These are phyloP conservation scores for Fusarium hostae DNA, from an alignment of 2,329 filamentous ascomycete species.

Conservation along the genomic window DNA sequence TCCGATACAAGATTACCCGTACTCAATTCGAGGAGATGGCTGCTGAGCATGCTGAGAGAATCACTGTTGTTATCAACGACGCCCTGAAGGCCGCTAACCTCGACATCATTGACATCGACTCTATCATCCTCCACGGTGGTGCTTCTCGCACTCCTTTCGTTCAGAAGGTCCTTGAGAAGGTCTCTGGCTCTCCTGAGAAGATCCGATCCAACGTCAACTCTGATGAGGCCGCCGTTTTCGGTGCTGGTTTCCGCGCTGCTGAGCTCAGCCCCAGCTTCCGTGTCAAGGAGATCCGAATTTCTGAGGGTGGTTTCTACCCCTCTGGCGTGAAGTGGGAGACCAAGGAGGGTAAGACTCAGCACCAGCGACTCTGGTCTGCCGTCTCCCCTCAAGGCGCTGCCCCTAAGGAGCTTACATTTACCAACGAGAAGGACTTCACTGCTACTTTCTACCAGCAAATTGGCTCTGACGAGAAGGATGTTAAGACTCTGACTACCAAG, in stretches of 20 bases:
- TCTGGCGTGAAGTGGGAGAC: conserved; percentile 79
- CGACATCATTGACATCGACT: conserved; percentile 80
- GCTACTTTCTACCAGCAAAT: conserved; percentile 83
- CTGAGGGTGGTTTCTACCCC: conserved; percentile 80
- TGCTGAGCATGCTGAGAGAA: conserved; percentile 72
- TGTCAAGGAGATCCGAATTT: conserved; percentile 92
- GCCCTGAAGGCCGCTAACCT: conserved; percentile 80
- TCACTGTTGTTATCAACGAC: conserved; percentile 75
- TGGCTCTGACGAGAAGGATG: conserved; percentile 66
- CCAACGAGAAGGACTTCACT: conserved; percentile 83
- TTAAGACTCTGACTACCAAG: conserved; percentile 76
- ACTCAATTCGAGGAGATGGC: conserved; percentile 84
- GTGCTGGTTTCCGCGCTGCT: conserved; percentile 93
- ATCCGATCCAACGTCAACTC: conserved; percentile 95
- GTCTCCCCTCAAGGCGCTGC: conserved; percentile 78
- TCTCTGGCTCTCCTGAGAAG: conserved; percentile 78
- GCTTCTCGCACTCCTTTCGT: conserved; percentile 92
- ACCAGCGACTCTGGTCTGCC: conserved; percentile 85
- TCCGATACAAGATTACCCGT: conserved; percentile 88
- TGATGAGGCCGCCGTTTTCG: conserved; percentile 95
- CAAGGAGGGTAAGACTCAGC: conserved; percentile 74
- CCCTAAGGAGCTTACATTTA: conserved; percentile 85
- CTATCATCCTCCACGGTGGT: conserved; percentile 93
- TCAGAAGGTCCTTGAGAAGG: conserved; percentile 84
- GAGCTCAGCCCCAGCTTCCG: conserved; percentile 94